A percentile compares a stretch with the other conserved stretches of the same genome.
Evolutionary conservation across 306 rosid species (phyloP).

Genomic region (Rosa chinensis): DNA sequence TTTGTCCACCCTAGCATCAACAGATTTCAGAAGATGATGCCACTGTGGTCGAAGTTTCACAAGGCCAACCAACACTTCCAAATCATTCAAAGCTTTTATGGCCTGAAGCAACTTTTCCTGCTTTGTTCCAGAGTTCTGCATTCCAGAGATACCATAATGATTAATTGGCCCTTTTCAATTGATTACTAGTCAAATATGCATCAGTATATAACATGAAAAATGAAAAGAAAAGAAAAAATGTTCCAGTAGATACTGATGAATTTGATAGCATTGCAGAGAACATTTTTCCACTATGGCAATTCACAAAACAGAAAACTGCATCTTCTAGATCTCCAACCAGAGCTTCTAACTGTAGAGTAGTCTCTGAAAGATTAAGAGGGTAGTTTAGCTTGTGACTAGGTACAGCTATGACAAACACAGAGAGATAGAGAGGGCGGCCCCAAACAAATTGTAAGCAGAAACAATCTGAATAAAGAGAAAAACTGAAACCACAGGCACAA

Average conservation of each 20-base stretch:
- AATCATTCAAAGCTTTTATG: constrained; percentile 54
- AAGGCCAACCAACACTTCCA: constrained; percentile 45
- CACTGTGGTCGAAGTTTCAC: constrained; percentile 49
- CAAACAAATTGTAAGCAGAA: constrained; percentile 1
- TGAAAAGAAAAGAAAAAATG: constrained; percentile 6
- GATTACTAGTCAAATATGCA: constrained; percentile 20
- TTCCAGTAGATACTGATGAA: constrained; percentile 44
- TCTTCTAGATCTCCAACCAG: constrained; percentile 87
- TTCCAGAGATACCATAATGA: constrained; percentile 7
- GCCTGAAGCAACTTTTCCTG: constrained; percentile 60
- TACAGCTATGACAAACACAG: constrained; percentile 4
- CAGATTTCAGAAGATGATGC: constrained; percentile 55
- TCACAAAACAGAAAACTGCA: constrained; percentile 59
- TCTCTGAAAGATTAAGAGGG: constrained; percentile 56
- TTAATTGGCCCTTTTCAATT: constrained; percentile 12
- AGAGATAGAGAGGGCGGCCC: constrained; percentile 3
- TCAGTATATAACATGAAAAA: constrained; percentile 7
- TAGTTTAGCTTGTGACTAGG: constrained; percentile 37
- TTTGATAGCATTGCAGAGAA: constrained; percentile 45
- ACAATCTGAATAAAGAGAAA: not conserved
- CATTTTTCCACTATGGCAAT: constrained; percentile 44
- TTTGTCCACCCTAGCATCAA: constrained; percentile 65
- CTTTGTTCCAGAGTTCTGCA: constrained; percentile 57
- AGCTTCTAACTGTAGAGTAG: constrained; percentile 72
- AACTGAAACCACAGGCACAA: not conserved